Percentiles rank a stretch among this genome's conserved stretches.
These are phyloP conservation scores for Aureobasidium sp. DNA, from an alignment of 2,329 filamentous ascomycete species.

Conservation along the genomic window DNA sequence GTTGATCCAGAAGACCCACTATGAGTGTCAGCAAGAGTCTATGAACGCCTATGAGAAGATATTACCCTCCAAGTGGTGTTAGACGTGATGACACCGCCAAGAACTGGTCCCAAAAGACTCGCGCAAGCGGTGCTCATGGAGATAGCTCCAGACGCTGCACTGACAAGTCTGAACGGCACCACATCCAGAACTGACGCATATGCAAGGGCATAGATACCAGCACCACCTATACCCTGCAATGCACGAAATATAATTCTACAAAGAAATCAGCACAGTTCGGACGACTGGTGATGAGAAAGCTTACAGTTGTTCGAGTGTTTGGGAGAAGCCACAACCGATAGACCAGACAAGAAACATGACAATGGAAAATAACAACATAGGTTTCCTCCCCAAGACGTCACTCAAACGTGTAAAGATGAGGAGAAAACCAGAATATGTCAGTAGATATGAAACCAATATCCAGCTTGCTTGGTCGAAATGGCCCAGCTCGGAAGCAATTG, in stretches of 20 bases:
- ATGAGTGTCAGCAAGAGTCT: background rate
- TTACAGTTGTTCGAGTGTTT: slow-evolving; percentile 9
- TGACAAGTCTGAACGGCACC: background rate
- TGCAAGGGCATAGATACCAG: slow-evolving; percentile 11
- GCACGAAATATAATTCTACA: slow-evolving; percentile 12
- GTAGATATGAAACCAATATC: slow-evolving; percentile 5
- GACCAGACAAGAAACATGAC: slow-evolving; percentile 12
- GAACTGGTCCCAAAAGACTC: slow-evolving; percentile 4
- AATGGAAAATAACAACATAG: background rate
- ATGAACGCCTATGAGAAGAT: too few species aligned
- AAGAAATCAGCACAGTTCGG: background rate
- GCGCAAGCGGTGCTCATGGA: slow-evolving; percentile 5
- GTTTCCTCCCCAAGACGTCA: slow-evolving; percentile 13
- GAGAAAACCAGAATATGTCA: slow-evolving; percentile 14
- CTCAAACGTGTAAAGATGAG: slow-evolving; percentile 15
- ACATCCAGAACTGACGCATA: slow-evolving; percentile 9
- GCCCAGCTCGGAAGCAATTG: slow-evolving; percentile 9
- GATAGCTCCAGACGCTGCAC: slow-evolving; percentile 10
- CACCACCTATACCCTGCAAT: slow-evolving; percentile 12
- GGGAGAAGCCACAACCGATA: slow-evolving; percentile 12
- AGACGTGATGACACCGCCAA: slow-evolving; percentile 26
- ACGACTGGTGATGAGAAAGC: background rate
- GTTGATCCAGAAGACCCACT: slow-evolving; percentile 40
- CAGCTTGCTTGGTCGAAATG: slow-evolving; percentile 12
- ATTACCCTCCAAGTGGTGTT: slow-evolving; percentile 34